Conservation (phyloP, 1,284 basidiomycete genomes). For the Sporisorium graminicola region DNA sequence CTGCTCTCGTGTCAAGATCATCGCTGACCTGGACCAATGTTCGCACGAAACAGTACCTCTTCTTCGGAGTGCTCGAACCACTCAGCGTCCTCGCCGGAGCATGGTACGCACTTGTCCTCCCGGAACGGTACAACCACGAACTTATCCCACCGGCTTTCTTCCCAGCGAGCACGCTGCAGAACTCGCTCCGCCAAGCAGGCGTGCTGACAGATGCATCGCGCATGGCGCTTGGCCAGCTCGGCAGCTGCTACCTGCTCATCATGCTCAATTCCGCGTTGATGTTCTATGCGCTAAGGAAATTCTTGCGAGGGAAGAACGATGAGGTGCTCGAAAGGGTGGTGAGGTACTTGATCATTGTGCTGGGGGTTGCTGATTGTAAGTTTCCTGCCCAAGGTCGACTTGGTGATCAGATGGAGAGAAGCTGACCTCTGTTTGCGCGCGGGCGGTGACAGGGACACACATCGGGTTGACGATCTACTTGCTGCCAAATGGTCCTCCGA, state of each 20-base stretch:
- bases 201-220: conserved; percentile 27
- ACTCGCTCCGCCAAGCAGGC: conserved; percentile 22
- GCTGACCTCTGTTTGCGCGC: not conserved
- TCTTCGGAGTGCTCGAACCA: conserved; percentile 63
- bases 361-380: conserved; percentile 61
- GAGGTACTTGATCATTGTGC: conserved; percentile 51
- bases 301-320: conserved; percentile 23
- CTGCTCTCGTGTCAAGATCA: not conserved
- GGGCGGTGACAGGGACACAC: conserved; percentile 42
- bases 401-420: not conserved
- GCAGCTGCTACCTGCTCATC: conserved; percentile 60
- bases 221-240: conserved; percentile 60
- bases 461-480: conserved; percentile 57
- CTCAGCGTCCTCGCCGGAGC: conserved; percentile 52
- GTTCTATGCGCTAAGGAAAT: conserved; percentile 47
- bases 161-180: conserved; percentile 23
- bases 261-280: conserved; percentile 58
- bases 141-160: conserved; percentile 50
- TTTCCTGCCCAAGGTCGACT: not conserved
- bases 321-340: conserved; percentile 37
- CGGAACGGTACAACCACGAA: conserved; percentile 56
- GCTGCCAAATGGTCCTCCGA: conserved; percentile 51
- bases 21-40: not conserved
- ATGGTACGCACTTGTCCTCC: conserved; percentile 49
- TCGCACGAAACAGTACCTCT: conserved; percentile 43